Evolutionary conservation across 805 yeast genomes (phyloP).

Genomic region (Grigorovia yakushimaensis): DNA sequence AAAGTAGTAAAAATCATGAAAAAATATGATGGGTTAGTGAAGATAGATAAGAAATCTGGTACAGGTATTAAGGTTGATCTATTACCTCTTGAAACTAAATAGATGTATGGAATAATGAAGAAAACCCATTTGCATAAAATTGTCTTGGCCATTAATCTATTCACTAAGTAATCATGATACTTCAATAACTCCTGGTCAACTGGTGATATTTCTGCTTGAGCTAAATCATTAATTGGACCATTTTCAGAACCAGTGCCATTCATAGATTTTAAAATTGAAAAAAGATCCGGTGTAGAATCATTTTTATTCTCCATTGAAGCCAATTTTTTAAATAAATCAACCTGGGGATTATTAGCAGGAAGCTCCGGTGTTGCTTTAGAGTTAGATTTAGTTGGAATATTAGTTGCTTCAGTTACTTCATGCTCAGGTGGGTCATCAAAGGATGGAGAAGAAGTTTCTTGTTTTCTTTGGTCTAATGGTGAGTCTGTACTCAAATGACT

Average conservation of each 20-base stretch:
- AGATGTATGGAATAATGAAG: slow-evolving; percentile 24
- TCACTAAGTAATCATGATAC: slow-evolving; percentile 23
- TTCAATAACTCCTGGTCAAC: slow-evolving; percentile 19
- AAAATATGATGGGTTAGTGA: slow-evolving; percentile 23
- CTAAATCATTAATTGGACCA: neutral
- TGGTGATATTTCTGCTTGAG: slow-evolving; percentile 5
- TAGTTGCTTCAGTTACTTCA: neutral
- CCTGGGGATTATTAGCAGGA: slow-evolving; percentile 10
- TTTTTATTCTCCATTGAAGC: slow-evolving; percentile 17
- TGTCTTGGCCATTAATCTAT: slow-evolving; percentile 23
- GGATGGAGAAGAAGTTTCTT: neutral
- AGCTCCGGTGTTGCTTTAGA: neutral
- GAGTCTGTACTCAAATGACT: slow-evolving; percentile 31
- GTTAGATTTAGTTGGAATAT: neutral
- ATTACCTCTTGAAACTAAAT: slow-evolving; percentile 15
- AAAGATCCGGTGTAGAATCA: slow-evolving; percentile 18
- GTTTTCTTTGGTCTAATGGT: slow-evolving; percentile 18
- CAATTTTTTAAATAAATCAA: slow-evolving; percentile 22
- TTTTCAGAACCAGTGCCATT: slow-evolving; percentile 6
- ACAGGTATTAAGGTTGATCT: slow-evolving; percentile 3
- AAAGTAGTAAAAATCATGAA: slow-evolving; percentile 27
- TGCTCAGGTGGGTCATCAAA: neutral
- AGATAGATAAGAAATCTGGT: slow-evolving; percentile 2
- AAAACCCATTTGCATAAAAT: slow-evolving; percentile 26
- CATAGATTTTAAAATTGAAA: slow-evolving; percentile 17